Conservation (phyloP, 352 stramenopile genomes). For the Aphanomyces cochlioides region DNA sequence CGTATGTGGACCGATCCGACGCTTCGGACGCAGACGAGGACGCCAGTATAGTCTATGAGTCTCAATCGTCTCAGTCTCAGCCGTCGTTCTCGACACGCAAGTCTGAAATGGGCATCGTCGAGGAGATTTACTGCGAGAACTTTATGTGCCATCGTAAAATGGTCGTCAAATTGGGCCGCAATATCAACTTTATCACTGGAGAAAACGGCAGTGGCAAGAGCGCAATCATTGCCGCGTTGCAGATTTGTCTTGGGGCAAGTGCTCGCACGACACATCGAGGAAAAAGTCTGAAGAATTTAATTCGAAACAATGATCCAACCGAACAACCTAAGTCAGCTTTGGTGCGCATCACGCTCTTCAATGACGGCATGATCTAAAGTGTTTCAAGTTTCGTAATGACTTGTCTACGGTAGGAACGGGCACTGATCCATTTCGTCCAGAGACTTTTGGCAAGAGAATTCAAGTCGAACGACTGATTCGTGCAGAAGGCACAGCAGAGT, state of each 20-base stretch:
- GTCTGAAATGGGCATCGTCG: slow-evolving; percentile 90
- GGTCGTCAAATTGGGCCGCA: slow-evolving; percentile 70
- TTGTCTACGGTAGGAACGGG: slow-evolving; percentile 40
- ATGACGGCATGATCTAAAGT: slow-evolving; percentile 49
- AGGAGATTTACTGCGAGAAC: slow-evolving; percentile 95
- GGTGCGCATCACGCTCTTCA: slow-evolving; percentile 91
- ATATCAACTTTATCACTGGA: slow-evolving; percentile 89
- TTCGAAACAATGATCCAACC: slow-evolving; percentile 87
- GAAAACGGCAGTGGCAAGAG: slow-evolving; percentile 95
- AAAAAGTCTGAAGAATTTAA: slow-evolving; percentile 94
- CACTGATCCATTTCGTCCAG: slow-evolving; percentile 85
- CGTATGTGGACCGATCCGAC: slow-evolving; percentile 1
- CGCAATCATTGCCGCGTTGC: slow-evolving; percentile 95
- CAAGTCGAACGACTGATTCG: slow-evolving; percentile 91
- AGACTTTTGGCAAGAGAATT: slow-evolving; percentile 92
- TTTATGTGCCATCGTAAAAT: slow-evolving; percentile 98
- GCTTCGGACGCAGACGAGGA: slow-evolving; percentile 8
- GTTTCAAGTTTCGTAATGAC: background rate
- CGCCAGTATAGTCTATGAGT: background rate
- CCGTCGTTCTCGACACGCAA: background rate
- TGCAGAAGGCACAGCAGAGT: slow-evolving; percentile 68
- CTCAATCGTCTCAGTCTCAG: slow-evolving; percentile 10
- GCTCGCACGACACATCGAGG: slow-evolving; percentile 91
- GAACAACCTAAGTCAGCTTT: slow-evolving; percentile 49
- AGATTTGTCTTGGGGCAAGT: slow-evolving; percentile 94